Evolutionary conservation across 495 filamentous ascomycete genomes (phyloP).

Genomic region (Aspergillus ellipticus): DNA sequence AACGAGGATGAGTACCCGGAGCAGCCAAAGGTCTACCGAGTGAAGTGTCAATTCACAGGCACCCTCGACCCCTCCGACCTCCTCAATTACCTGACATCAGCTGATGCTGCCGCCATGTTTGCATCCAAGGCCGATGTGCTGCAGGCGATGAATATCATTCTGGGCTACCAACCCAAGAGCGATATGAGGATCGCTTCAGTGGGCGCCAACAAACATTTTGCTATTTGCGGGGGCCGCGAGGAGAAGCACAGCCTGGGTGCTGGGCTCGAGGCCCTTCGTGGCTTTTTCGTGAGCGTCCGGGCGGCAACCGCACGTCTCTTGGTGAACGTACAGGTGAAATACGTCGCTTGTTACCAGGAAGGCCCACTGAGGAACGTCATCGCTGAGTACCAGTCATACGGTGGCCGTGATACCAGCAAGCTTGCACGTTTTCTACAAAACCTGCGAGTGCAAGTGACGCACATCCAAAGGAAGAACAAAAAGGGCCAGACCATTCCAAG

Average conservation of each 20-base stretch:
- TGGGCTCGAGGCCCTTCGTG: conserved; percentile 53
- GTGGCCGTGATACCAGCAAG: conserved; percentile 13
- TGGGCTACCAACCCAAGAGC: conserved; percentile 39
- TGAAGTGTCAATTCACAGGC: conserved; percentile 41
- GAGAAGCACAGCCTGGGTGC: conserved; percentile 33
- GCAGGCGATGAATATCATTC: conserved; percentile 54
- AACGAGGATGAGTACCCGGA: conserved; percentile 36
- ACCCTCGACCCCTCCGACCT: conserved; percentile 47
- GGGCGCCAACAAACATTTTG: conserved; percentile 41
- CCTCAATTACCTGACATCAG: conserved; percentile 51
- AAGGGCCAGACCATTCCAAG: conserved; percentile 29
- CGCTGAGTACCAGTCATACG: conserved; percentile 15
- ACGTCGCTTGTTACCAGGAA: conserved; percentile 37
- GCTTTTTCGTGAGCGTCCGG: conserved; percentile 66
- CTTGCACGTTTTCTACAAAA: conserved; percentile 45
- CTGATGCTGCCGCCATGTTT: conserved; percentile 37
- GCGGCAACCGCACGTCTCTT: conserved; percentile 60
- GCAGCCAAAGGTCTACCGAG: conserved; percentile 40
- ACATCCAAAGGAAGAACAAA: conserved; percentile 36
- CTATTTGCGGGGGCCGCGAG: conserved; percentile 17
- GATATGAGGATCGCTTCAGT: conserved; percentile 27
- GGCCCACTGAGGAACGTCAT: conserved; percentile 30
- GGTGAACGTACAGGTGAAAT: conserved; percentile 55
- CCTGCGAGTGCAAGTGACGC: conserved; percentile 36
- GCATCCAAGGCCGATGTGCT: conserved; percentile 36